Evolutionary conservation across 202 grass and related monocot species (phyloP), one percentile per base, ranked within the genome.

Genomic region (Carex sylvatica): DNA sequence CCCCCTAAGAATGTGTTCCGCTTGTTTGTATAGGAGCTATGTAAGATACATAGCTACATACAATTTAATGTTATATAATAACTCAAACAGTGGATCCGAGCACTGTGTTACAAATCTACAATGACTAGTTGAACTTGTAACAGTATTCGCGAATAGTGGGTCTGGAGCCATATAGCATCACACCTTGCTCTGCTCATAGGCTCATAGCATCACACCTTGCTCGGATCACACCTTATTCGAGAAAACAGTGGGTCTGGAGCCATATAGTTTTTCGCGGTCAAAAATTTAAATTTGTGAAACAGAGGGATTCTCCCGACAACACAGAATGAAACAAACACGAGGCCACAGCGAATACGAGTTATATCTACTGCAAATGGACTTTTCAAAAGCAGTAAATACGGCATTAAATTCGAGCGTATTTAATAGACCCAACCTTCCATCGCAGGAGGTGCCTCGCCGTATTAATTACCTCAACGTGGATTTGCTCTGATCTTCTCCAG

Each of bases 381-480:
- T 33, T 31, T 54, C 20, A 67, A 26, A 69, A 1, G 49, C 61
- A 82, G 55, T 82, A 82, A 82, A 82, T 82, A 33, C 15, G 7
- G 80, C 80, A 82, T 82, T 82, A 56, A 82, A 82, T 66, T 20
- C 19, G 16, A 53, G 26, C 61, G 15, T 56, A 82, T 82, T 82
- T 30, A 82, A 66, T 82, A 51, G 24, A 8, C 19, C 24, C 63
- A 82, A 82, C 80, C 63, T 69, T 69, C 80, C 49, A n/a, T 13
- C 15, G 46, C 62, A 82, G 79, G 49, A 66, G 79, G 14, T 49
- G 78, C 61, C 60, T 68, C 3, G 8, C 51, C 52, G 2, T 58
- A 76, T 76, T 76, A 56, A 76, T 76, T 56, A 56, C 62, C 47
- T 82, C 30, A 82, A 66, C 44, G 64, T 66, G 44, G 62, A 11